Evolutionary conservation across 352 stramenopile species (phyloP).

Genomic region (Blastocystis sp.): DNA sequence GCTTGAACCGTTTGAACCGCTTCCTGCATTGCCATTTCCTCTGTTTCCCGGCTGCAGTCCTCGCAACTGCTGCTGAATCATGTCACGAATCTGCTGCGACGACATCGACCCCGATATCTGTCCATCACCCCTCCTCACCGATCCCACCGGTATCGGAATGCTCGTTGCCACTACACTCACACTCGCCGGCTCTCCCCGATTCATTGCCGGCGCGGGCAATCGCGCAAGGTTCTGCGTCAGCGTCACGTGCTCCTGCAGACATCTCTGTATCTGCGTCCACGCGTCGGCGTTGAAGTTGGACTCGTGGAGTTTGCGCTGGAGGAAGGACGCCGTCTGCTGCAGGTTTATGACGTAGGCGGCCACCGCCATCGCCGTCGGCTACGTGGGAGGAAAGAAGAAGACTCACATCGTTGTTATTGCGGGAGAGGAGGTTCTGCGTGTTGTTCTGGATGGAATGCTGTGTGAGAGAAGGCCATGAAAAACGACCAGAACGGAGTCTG

Average conservation of each 20-base stretch:
- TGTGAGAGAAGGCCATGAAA: not conserved
- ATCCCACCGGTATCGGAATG: slow-evolving; percentile 12
- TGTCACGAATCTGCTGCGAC: not conserved
- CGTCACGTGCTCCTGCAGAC: not conserved
- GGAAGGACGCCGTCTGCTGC: not conserved
- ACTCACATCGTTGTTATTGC: slow-evolving; percentile 17
- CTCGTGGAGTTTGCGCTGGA: slow-evolving; percentile 5
- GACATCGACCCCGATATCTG: not conserved
- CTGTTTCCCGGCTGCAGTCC: not conserved
- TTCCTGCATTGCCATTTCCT: not conserved
- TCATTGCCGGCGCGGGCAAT: not conserved
- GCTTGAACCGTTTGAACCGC: not conserved
- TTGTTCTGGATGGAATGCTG: not conserved
- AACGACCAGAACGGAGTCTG: not conserved
- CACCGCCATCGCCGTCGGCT: not conserved
- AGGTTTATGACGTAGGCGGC: not conserved
- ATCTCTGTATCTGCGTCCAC: not conserved
- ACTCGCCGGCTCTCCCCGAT: not conserved
- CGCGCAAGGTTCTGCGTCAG: not conserved
- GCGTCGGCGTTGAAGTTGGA: not conserved
- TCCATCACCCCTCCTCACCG: not conserved
- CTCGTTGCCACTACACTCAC: not conserved
- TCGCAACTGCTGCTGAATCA: not conserved
- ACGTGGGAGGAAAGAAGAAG: not conserved
- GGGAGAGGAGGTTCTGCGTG: not conserved